Base-by-base conservation (phyloP, 805 yeast genomes). In the Nakazawaea ernobii region DNA sequence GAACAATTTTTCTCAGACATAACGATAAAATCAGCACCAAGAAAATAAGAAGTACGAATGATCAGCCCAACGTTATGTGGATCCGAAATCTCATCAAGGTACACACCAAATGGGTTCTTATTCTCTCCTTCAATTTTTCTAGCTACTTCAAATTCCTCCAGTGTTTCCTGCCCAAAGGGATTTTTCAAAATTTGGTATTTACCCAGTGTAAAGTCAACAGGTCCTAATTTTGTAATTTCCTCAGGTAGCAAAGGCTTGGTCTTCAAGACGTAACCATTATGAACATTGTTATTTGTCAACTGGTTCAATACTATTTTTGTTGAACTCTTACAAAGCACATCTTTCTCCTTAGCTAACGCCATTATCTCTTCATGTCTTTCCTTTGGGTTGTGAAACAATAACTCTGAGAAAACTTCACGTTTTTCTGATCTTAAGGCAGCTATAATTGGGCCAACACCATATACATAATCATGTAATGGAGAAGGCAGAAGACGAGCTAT, bases 31-130 rank as follows among this genome's bases (percentile, higher is more conserved):
- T 90, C 96, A 2, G 74, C 95, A 8, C 96, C 96, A 11, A 89
- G 68, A 64, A 74, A 89, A 65, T 81, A 84, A 0, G 95, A 92
- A 2, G 90, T 77, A 59, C 97, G 69, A 28, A 86, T 65, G 38
- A 89, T 79, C 24, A 92, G 94, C 7, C 97, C 97, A 55, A 87
- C 70, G 60, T 89, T 89, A 60, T 87, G 95, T 0, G 96, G 92
- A 61, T 89, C 96, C 11, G 86, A 79, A 39, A 90, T 73, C 49
- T 86, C 88, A 62, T 89, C 96, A 26, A 89, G 65, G 55, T 74
- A 88, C 3, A 89, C 54, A 0, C 89, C 96, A 14, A 90, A 56
- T 2, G 96, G 95, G 55, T 65, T 64, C 14, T 59, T 59, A 33
- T 61, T 63, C 20, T 50, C 50, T 1, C 60, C 53, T 8, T 8